phyloP scores from a whole-genome alignment of 805 yeast species.

The Wickerhamomyces bovis region DNA sequence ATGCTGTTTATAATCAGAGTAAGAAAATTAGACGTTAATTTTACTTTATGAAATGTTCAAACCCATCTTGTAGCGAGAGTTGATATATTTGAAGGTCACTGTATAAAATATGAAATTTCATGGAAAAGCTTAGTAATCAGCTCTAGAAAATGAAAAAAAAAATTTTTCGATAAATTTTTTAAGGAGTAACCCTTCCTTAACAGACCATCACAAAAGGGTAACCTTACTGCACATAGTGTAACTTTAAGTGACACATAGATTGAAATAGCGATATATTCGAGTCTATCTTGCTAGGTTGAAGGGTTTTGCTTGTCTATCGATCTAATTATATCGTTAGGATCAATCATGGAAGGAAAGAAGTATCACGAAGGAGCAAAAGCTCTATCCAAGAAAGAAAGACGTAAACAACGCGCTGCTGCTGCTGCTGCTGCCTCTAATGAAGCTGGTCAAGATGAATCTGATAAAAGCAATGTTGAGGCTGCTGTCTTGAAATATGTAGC shows the following conservation, averaged over 20 bases:
- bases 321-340: no score
- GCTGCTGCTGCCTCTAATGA: conserved; percentile 2
- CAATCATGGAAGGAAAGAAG: not conserved
- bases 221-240: not conserved
- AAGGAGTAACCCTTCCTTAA: not conserved
- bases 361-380: conserved; percentile 23
- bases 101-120: no score
- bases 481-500: conserved; percentile 74
- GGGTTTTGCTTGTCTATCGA: not conserved
- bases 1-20: not conserved
- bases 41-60: no score
- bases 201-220: not conserved
- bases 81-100: no score
- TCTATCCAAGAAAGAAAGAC: conserved; percentile 17
- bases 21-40: not conserved
- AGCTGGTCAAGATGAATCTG: conserved; percentile 20
- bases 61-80: no score
- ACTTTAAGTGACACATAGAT: not conserved
- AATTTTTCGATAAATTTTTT: not conserved
- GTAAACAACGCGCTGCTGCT: conserved; percentile 5
- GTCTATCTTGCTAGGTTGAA: not conserved
- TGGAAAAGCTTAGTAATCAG: no score
- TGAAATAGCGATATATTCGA: not conserved
- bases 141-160: no score
- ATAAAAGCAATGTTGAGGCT: conserved; percentile 56